Evolutionary conservation across 2,329 filamentous ascomycete species (phyloP).

Genomic region (Sporothrix mexicana): DNA sequence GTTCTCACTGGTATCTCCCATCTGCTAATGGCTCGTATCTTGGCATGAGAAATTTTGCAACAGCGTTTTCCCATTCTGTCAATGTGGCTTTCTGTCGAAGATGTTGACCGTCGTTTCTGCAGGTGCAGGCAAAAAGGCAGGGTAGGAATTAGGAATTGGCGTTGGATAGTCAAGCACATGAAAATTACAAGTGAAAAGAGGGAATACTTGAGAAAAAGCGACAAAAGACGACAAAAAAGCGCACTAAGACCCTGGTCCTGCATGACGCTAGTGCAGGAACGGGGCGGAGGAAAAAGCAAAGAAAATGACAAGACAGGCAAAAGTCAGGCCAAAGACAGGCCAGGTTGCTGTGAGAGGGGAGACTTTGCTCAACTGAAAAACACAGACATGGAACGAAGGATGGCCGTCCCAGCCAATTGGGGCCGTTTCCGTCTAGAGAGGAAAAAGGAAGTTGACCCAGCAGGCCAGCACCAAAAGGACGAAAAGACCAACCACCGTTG

Average conservation of each 20-base stretch:
- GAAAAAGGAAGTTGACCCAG: not conserved
- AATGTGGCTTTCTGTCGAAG: not conserved
- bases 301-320: not conserved
- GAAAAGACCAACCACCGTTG: not conserved
- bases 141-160: not conserved
- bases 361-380: not conserved
- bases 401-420: slow-evolving; percentile 7
- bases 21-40: slow-evolving; percentile 16
- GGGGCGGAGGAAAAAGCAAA: slow-evolving; percentile 27
- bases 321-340: not conserved
- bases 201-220: not conserved
- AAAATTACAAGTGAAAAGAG: slow-evolving; percentile 8
- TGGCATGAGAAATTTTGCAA: not conserved
- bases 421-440: not conserved
- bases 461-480: not conserved
- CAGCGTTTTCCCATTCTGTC: too few species aligned
- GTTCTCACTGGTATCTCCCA: not conserved
- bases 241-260: slow-evolving; percentile 27
- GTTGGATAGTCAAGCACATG: slow-evolving; percentile 17
- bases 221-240: not conserved
- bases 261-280: slow-evolving; percentile 36
- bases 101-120: not conserved
- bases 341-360: not conserved
- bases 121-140: not conserved
- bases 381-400: not conserved